A percentile compares a stretch with the other conserved stretches of the same genome.
phyloP scores from a whole-genome alignment of 257 asterid genomes.

The Scutellaria galericulata region DNA sequence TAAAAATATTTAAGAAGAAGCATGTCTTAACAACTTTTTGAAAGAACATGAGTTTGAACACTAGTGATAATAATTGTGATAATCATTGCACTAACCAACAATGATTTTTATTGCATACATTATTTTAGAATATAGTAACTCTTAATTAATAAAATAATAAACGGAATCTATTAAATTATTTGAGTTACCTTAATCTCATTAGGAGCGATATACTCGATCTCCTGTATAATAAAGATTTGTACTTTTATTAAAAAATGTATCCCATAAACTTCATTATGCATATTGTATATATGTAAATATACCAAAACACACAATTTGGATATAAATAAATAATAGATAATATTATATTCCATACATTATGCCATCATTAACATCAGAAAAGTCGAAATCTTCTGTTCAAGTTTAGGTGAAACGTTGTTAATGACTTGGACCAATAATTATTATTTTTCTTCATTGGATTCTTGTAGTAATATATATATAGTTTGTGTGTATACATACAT shows the following conservation, averaged over 20 bases:
- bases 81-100: slow-evolving; percentile 30
- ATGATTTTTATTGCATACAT: slow-evolving; percentile 1
- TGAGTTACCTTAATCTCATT: neutral
- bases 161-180: neutral
- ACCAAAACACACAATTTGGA: neutral
- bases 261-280: too few species aligned
- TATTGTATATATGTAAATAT: too few species aligned
- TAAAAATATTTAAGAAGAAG: slow-evolving; percentile 24
- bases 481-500: neutral
- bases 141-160: slow-evolving; percentile 1
- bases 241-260: too few species aligned
- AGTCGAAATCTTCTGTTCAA: slow-evolving; percentile 2
- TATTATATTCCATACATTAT: neutral
- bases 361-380: neutral
- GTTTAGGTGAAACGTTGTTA: neutral
- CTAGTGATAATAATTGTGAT: slow-evolving; percentile 27
- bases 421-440: neutral
- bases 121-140: neutral
- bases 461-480: slow-evolving; percentile 33
- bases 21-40: slow-evolving; percentile 20
- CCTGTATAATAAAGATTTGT: neutral
- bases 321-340: neutral
- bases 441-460: slow-evolving; percentile 57
- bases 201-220: neutral
- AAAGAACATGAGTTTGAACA: slow-evolving; percentile 34